Conservation (phyloP, 2,329 filamentous ascomycete species). For the Paracoccidioides brasiliensis region DNA sequence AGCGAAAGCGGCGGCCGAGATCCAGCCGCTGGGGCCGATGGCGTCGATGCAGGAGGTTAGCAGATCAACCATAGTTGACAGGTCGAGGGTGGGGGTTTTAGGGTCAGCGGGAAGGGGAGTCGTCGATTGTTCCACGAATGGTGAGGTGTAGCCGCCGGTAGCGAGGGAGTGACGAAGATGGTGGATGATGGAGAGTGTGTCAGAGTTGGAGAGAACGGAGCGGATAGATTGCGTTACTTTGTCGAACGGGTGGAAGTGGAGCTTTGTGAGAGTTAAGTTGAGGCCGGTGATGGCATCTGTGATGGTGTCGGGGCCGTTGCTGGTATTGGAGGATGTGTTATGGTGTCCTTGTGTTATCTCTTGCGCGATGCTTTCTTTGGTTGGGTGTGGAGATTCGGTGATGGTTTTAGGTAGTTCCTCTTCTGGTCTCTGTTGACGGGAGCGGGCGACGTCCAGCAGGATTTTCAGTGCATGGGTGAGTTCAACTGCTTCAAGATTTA, state of each 20-base stretch:
- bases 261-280: slow-evolving; percentile 25
- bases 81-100: slow-evolving; percentile 25
- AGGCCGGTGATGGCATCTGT: slow-evolving; percentile 26
- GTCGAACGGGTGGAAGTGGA: slow-evolving; percentile 23
- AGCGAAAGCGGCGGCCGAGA: slow-evolving; percentile 25
- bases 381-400: slow-evolving; percentile 16
- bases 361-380: slow-evolving; percentile 6
- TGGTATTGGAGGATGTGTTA: not conserved
- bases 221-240: slow-evolving; percentile 24
- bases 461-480: slow-evolving; percentile 27
- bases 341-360: slow-evolving; percentile 10
- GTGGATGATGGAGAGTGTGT: slow-evolving; percentile 29
- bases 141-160: slow-evolving; percentile 30
- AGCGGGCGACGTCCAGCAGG: slow-evolving; percentile 28
- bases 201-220: slow-evolving; percentile 26
- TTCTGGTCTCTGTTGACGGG: slow-evolving; percentile 18
- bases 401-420: slow-evolving; percentile 23
- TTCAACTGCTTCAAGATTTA: slow-evolving; percentile 25
- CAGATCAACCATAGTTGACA: slow-evolving; percentile 28
- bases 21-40: slow-evolving; percentile 36
- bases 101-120: slow-evolving; percentile 24
- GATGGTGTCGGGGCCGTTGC: slow-evolving; percentile 10
- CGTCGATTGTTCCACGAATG: slow-evolving; percentile 29
- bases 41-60: slow-evolving; percentile 35
- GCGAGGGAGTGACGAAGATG: slow-evolving; percentile 33